phyloP scores from a whole-genome alignment of 805 yeast genomes.

The Candida piceae region DNA sequence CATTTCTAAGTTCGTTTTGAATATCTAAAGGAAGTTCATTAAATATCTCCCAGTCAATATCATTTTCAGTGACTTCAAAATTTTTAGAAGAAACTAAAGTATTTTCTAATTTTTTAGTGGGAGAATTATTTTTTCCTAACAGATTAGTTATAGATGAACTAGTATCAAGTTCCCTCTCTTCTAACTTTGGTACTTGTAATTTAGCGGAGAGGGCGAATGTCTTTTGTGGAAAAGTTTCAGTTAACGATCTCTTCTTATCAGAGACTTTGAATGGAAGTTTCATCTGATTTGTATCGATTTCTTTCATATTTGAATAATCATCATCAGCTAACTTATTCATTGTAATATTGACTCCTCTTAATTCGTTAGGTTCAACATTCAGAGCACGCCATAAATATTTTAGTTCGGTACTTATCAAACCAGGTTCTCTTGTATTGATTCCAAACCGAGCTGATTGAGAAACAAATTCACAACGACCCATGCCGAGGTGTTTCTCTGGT shows the following conservation, averaged over 20 bases:
- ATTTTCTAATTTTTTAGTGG: too few relatives aligned
- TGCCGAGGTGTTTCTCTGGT: conserved; percentile 78
- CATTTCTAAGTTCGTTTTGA: conserved; percentile 53
- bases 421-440: conserved; percentile 52
- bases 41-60: conserved; percentile 64
- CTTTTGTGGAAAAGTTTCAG: too few relatives aligned
- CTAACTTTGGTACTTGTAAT: too few relatives aligned
- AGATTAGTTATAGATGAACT: neutral
- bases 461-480: conserved; percentile 70
- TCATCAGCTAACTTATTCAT: conserved; percentile 52
- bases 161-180: too few relatives aligned
- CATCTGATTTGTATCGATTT: conserved; percentile 27
- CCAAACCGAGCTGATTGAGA: conserved; percentile 59
- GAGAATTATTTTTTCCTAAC: conserved; percentile 1
- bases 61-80: conserved; percentile 7
- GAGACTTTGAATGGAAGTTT: conserved; percentile 29
- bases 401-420: conserved; percentile 56
- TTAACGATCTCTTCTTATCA: too few relatives aligned
- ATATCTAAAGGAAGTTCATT: conserved; percentile 61
- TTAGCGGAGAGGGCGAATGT: too few relatives aligned
- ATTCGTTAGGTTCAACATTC: conserved; percentile 50
- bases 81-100: neutral
- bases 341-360: conserved; percentile 76
- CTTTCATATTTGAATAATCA: conserved; percentile 14
- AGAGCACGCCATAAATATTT: conserved; percentile 51